phyloP scores from a whole-genome alignment of 2,329 filamentous ascomycete genomes.

The Blastomyces parvus region DNA sequence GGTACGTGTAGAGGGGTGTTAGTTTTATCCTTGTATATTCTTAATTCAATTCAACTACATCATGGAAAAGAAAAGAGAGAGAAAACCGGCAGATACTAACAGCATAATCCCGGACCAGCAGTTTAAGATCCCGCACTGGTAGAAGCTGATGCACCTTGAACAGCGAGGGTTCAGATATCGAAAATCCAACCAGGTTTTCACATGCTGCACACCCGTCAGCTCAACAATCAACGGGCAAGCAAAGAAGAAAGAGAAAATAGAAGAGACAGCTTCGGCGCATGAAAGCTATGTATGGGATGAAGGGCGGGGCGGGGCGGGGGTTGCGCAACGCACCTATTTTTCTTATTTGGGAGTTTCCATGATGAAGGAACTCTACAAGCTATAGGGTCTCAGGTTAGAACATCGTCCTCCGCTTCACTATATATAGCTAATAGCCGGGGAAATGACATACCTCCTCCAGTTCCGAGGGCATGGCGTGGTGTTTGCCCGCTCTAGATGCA shows the following conservation, averaged over 20 bases:
- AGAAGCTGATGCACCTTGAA: conserved; percentile 75
- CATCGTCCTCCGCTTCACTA: not conserved
- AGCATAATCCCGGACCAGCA: conserved; percentile 72
- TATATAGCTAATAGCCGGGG: not conserved
- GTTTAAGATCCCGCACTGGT: conserved; percentile 77
- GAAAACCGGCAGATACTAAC: conserved; percentile 45
- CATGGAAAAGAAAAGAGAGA: not conserved
- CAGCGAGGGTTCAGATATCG: conserved; percentile 62
- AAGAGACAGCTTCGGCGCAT: too few relatives aligned
- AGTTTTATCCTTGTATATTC: conserved; percentile 8
- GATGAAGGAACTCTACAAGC: conserved; percentile 88
- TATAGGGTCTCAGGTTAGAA: conserved; percentile 30
- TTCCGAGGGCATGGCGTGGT: conserved; percentile 58
- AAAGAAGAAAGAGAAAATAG: too few relatives aligned
- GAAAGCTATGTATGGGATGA: too few relatives aligned
- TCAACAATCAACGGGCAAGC: conserved; percentile 9
- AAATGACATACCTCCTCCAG: conserved; percentile 55
- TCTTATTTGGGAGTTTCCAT: conserved; percentile 84
- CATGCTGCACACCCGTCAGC: conserved; percentile 47
- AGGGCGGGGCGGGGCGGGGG: not conserved
- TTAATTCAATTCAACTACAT: not conserved
- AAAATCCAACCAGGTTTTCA: conserved; percentile 79
- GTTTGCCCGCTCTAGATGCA: not conserved
- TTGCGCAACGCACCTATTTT: conserved; percentile 52
- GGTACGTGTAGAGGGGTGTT: conserved; percentile 4